phyloP scores from a whole-genome alignment of 352 stramenopile genomes.

The Phytophthora chlamydospora region DNA sequence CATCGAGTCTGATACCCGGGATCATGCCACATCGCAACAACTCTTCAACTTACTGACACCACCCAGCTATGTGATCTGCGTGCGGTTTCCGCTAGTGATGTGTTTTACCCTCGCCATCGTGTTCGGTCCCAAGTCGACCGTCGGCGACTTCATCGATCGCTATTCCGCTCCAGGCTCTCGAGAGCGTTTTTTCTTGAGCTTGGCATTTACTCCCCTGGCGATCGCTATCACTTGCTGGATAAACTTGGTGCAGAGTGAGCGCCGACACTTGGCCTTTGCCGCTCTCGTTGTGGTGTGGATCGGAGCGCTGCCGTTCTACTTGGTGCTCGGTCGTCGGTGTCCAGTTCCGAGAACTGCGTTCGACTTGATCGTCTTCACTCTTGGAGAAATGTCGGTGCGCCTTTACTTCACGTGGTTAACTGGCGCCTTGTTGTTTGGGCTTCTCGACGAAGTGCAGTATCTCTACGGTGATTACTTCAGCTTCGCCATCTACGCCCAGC shows the following conservation, averaged over 20 bases:
- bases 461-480: constrained; percentile 35
- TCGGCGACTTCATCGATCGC: constrained; percentile 33
- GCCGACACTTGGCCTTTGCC: neutral
- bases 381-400: constrained; percentile 11
- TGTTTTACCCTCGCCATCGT: constrained; percentile 8
- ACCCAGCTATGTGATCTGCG: constrained; percentile 6
- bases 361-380: constrained; percentile 14
- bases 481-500: constrained; percentile 8
- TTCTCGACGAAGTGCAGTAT: constrained; percentile 37
- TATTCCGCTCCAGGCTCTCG: constrained; percentile 22
- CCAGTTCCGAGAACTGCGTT: constrained; percentile 5
- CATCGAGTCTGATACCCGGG: constrained; percentile 3
- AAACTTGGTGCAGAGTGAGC: neutral
- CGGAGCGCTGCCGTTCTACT: constrained; percentile 15
- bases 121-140: constrained; percentile 12
- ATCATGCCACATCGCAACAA: neutral
- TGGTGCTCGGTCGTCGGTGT: constrained; percentile 5
- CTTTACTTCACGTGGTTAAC: constrained; percentile 28
- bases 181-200: constrained; percentile 7
- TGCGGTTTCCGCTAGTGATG: constrained; percentile 1
- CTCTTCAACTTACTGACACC: constrained; percentile 17
- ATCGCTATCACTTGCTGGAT: constrained; percentile 1
- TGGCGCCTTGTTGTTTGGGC: constrained; percentile 23
- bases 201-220: neutral
- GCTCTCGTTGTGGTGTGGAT: constrained; percentile 7